Conservation (phyloP, 2,329 filamentous ascomycete species). For the Chalaropsis thielavioides region DNA sequence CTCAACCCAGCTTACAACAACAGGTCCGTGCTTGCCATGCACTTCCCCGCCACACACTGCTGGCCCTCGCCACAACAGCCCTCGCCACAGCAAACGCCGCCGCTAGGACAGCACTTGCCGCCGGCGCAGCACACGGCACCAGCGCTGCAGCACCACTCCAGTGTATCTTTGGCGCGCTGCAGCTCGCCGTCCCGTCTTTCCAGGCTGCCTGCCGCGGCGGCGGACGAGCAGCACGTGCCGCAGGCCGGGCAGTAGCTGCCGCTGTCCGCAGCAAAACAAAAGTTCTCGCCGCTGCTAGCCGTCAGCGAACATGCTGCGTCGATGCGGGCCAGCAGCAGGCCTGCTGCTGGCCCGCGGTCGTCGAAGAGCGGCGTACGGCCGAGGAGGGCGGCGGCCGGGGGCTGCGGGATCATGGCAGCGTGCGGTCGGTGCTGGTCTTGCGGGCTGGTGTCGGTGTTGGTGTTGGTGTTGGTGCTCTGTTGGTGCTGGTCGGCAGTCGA, state of each 20-base stretch:
- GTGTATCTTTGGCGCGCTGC: neutral
- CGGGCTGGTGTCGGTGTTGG: neutral
- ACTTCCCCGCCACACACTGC: constrained; percentile 14
- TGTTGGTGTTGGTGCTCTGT: neutral
- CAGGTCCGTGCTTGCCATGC: constrained; percentile 3
- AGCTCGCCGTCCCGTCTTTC: neutral
- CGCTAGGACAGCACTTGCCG: constrained; percentile 15
- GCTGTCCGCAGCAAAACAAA: constrained; percentile 15
- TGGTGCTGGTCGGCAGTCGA: neutral
- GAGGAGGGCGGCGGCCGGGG: neutral
- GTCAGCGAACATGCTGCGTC: constrained; percentile 3
- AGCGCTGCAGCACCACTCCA: constrained; percentile 16
- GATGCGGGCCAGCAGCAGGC: neutral
- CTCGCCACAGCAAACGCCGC: constrained; percentile 16
- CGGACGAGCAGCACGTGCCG: constrained; percentile 16
- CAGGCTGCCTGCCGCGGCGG: neutral
- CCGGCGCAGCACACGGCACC: constrained; percentile 17
- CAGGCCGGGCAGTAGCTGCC: constrained; percentile 15
- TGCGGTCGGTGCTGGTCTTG: neutral
- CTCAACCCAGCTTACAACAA: neutral
- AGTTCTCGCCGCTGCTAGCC: constrained; percentile 12
- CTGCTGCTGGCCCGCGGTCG: neutral
- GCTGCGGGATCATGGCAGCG: neutral
- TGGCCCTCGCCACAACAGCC: constrained; percentile 16
- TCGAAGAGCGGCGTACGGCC: neutral